These are phyloP conservation scores for Camptophora hylomeconis DNA, from an alignment of 2,329 filamentous ascomycete genomes.

Conservation along the genomic window DNA sequence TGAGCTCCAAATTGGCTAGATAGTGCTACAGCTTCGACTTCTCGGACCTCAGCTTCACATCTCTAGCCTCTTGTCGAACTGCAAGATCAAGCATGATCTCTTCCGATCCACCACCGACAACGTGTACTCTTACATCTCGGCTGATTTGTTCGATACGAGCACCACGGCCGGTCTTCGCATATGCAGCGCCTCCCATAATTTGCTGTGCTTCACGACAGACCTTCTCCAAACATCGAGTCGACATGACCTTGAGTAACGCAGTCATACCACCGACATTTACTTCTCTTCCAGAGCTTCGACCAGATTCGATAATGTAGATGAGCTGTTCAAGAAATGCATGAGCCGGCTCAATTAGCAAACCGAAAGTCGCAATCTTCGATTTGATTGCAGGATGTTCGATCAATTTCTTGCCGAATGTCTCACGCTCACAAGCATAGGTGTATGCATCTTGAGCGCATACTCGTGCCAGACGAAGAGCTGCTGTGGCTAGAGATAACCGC, in stretches of 20 bases:
- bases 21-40: constrained; percentile 13
- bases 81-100: constrained; percentile 61
- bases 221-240: constrained; percentile 39
- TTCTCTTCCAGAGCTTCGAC: constrained; percentile 31
- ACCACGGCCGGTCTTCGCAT: constrained; percentile 55
- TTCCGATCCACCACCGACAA: constrained; percentile 57
- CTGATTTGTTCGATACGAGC: constrained; percentile 56
- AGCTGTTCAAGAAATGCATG: constrained; percentile 49
- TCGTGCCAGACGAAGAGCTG: constrained; percentile 47
- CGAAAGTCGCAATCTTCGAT: constrained; percentile 56
- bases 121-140: constrained; percentile 48
- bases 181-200: constrained; percentile 56
- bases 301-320: constrained; percentile 37
- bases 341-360: constrained; percentile 54
- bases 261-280: constrained; percentile 55
- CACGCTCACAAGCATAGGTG: constrained; percentile 52
- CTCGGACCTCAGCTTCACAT: constrained; percentile 31
- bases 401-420: constrained; percentile 55
- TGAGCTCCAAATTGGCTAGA: constrained; percentile 30
- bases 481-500: constrained; percentile 53
- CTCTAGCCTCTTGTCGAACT: constrained; percentile 57
- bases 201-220: constrained; percentile 43
- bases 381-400: constrained; percentile 64
- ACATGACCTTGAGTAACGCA: constrained; percentile 55
- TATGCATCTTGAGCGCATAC: constrained; percentile 49